phyloP scores from a whole-genome alignment of 257 asterid genomes.

The Nicotiana obtusifolia region DNA sequence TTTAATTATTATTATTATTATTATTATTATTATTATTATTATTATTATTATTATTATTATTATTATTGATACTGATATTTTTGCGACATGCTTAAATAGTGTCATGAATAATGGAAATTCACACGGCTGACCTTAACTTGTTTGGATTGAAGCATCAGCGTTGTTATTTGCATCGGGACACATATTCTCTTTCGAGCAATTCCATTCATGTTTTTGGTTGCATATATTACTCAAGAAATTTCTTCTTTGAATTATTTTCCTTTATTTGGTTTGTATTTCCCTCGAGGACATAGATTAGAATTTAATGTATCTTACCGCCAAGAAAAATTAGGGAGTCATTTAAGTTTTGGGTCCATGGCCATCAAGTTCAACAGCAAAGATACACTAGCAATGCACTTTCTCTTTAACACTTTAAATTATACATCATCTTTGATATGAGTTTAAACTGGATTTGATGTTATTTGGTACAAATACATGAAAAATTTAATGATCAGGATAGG shows the following conservation, averaged over 20 bases:
- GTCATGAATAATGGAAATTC: neutral
- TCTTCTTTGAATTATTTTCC: neutral
- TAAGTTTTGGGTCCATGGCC: neutral
- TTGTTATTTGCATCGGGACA: neutral
- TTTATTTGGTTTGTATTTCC: neutral
- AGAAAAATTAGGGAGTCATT: neutral
- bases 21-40: neutral
- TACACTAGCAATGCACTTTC: neutral
- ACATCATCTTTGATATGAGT: neutral
- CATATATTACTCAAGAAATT: no score
- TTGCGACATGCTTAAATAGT: neutral
- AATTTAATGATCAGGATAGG: neutral
- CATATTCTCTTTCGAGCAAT: neutral
- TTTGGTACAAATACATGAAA: neutral
- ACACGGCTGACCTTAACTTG: neutral
- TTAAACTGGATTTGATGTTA: neutral
- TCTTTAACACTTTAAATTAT: neutral
- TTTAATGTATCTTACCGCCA: neutral
- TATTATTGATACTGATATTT: neutral
- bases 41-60: no score
- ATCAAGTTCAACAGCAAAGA: neutral
- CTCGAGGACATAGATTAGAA: neutral
- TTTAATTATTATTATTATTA: no score
- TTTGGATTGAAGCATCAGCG: neutral
- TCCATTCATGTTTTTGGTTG: neutral